Evolutionary conservation across 2,329 filamentous ascomycete genomes (phyloP), one percentile per base, ranked within the genome.

Genomic region (Epichloe uncinata): DNA sequence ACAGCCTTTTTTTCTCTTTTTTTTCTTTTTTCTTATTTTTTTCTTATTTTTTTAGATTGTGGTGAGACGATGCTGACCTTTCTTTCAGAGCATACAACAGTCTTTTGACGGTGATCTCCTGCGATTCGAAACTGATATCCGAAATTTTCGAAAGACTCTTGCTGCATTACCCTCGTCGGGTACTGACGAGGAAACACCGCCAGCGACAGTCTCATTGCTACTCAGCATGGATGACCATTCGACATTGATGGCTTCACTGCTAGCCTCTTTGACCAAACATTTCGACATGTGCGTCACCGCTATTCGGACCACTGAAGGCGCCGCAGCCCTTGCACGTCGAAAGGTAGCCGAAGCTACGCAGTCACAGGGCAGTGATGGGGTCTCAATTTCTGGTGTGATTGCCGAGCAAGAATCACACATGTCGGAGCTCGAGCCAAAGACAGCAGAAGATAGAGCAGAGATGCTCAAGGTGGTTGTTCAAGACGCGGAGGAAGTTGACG

Each of bases 241-340:
- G 0, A 82, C 86, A 54, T 81, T 83, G 58, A 91, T 94, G 81
- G 91, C 90, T 5, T 75, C 83, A 51, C 75, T 88, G 5, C 77
- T 97, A 2, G 79, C 87, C 50, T 88, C 85, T 1, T 72, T 97
- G 4, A 89, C 88, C 7, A 79, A 78, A 26, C 91, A 97, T 67
- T 96, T 95, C 63, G 91, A 97, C 64, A 79, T 95, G 55, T 96
- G 91, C 64, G 87, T 95, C 13, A 91, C 84, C 1, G 91, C 91
- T 1, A 84, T 96, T 42, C 86, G 89, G 52, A 88, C 91, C 47
- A 96, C 90, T 3, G 89, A 95, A 68, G 85, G 85, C 33, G 85
- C 83, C 5, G 81, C 81, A 12, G 84, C 81, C 5, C 72, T 82
- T 43, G 84, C 83, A 5, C 78, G 82, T 11, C 76, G 78, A 47